Base-by-base conservation (phyloP, 2,329 filamentous ascomycete genomes). In the Aureobasidium sp. region DNA sequence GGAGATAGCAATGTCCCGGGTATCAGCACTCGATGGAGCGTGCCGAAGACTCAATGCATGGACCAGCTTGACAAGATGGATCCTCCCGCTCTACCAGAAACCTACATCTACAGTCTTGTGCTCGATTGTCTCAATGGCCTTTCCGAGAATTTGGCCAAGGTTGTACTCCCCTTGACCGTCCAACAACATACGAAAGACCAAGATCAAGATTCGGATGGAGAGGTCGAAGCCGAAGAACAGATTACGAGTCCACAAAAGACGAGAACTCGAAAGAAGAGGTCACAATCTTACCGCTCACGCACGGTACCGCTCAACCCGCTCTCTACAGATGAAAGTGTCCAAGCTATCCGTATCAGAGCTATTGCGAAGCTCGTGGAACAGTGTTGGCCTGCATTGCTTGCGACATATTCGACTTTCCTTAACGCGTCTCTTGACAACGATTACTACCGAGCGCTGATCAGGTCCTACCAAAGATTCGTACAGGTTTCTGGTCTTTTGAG, bases 321-420 rank as follows among this genome's bases (percentile, higher is more conserved):
- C 3, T 81, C 82, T 1, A 75, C 96, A 8, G 84, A 87, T 64
- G 85, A 88, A 42, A 90, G 95, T 70, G 83, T 89, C 0, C 79
- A 91, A 9, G 82, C 86, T 58, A 72, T 79, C 1, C 88, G 91
- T 55, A 85, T 97, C 62, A 84, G 87, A 69, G 85, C 86, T 1
- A 93, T 90, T 68, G 90, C 91, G 14, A 83, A 83, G 11, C 88
- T 99, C 61, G 88, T 99, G 27, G 90, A 95, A 4, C 84, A 90
- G 67, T 97, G 93, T 73, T 99, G 94, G 94, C 94, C 94, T 51
- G 94, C 94, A 14, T 87, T 97, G 42, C 83, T 99, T 53, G 93
- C 94, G 1, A 94, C 91, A 1, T 97, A 91, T 69, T 99, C 94
- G 0, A 97, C 93, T 0, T 99, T 97, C 71, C 78, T 99, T 20